Conservation (phyloP, 2,329 filamentous ascomycete genomes). For the Alternaria solani region DNA sequence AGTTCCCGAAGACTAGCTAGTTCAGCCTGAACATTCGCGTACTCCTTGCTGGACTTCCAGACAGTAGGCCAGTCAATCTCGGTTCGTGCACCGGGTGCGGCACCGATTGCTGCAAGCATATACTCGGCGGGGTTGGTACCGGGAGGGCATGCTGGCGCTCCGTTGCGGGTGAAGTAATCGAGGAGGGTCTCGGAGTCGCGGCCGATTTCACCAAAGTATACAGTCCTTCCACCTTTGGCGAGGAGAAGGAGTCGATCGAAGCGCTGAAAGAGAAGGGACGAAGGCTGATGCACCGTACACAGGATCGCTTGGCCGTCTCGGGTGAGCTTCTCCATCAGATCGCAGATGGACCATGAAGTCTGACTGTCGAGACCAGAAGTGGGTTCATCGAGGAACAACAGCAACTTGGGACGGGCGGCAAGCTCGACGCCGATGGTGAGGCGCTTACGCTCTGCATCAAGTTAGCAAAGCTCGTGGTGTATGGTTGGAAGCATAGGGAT, state of each 20-base stretch:
- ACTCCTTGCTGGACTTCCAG: constrained; percentile 46
- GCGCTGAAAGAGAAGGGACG: constrained; percentile 89
- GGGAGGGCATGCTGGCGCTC: no score
- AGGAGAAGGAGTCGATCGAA: constrained; percentile 84
- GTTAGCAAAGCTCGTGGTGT: neutral
- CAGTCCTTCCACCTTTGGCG: constrained; percentile 75
- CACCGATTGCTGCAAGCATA: constrained; percentile 69
- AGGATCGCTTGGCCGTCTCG: constrained; percentile 84
- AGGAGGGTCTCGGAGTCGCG: neutral
- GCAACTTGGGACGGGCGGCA: neutral
- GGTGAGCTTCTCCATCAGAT: neutral
- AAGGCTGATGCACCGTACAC: constrained; percentile 98
- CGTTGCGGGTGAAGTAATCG: neutral
- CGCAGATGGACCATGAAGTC: neutral
- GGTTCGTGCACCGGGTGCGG: constrained; percentile 58
- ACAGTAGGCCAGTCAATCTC: constrained; percentile 60
- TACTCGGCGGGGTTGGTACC: neutral
- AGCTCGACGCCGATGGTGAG: neutral
- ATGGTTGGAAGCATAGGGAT: constrained; percentile 13
- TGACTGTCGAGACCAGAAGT: neutral
- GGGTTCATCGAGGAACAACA: neutral
- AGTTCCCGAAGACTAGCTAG: constrained; percentile 52
- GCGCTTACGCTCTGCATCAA: constrained; percentile 11
- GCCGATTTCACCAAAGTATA: constrained; percentile 71
- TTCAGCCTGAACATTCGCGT: constrained; percentile 44